Base-by-base conservation (phyloP, 129 eudicot genomes). In the Lactuca saligna region DNA sequence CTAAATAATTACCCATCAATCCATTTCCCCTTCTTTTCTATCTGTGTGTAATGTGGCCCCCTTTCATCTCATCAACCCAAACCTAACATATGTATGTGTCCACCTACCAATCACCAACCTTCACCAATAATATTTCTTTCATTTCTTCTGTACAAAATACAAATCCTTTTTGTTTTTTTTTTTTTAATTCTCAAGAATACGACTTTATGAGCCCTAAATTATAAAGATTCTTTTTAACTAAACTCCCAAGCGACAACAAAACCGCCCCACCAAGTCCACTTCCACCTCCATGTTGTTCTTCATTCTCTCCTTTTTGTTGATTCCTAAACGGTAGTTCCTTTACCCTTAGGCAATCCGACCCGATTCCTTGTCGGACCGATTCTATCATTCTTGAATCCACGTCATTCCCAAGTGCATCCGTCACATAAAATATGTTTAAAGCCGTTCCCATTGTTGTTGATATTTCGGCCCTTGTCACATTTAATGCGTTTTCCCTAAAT, bases 381-480 rank as follows among this genome's bases (percentile, higher is more conserved):
- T 88, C 89, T 25, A 91, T 84, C 57, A 80, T 77, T 75, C 86
- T 84, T 3, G 79, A 63, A 76, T 86, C 91, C 2, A 69, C 80
- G 0, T 58, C 71, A 76, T 82, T 80, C 20, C 97, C 97, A 5
- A 74, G 16, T 0, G 84, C 88, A 60, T 91, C 97, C 6, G 97
- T 91, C 1, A 88, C 84, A 51, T 86, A 84, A 68, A 88, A 91
- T 17, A 86, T 62, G 62, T 88, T 79, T 50, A 59, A 61, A 3
- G 96, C 86, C 11, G 75, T 76, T 11, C 84, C 87, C 44, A 17
- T 68, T 35, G 73, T 50, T 15, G 97, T 91, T 0, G 94, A 78
- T 61, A 91, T 88, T 76, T 91, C 97, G 0, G 94, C 96, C 39
- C 94, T 80, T 32, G 96, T 86, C 49, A 91, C 94, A 55, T 91